Conservation (phyloP, 1,284 basidiomycete species). For the Kwoniella shivajii region DNA sequence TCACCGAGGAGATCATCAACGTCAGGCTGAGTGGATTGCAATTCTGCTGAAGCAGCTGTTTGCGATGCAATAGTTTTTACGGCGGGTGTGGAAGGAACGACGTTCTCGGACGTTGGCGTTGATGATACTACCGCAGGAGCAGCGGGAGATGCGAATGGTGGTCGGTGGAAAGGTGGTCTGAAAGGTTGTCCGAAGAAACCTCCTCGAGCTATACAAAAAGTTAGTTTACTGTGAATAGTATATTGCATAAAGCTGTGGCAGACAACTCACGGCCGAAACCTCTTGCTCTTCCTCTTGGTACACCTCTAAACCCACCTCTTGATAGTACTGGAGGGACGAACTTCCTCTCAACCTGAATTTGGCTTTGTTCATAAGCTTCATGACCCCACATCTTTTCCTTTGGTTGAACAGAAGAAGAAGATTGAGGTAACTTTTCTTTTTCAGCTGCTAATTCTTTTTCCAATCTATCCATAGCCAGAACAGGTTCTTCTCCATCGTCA, state of each 20-base stretch:
- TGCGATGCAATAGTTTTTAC: background rate
- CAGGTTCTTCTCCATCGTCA: conserved; percentile 6
- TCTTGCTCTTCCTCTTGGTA: conserved; percentile 20
- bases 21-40: conserved; percentile 16
- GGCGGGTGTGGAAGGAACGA: background rate
- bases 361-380: conserved; percentile 41
- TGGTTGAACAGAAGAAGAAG: background rate
- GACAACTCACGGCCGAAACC: conserved; percentile 21
- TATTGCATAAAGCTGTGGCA: background rate
- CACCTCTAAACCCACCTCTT: conserved; percentile 13
- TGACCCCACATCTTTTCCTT: conserved; percentile 43
- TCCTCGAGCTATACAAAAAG: conserved; percentile 20
- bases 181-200: conserved; percentile 16
- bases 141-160: background rate
- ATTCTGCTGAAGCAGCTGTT: conserved; percentile 1
- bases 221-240: background rate
- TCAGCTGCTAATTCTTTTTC: conserved; percentile 28
- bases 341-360: conserved; percentile 17
- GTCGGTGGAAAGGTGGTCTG: conserved; percentile 10
- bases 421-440: conserved; percentile 3
- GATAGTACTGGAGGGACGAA: background rate
- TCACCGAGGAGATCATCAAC: conserved; percentile 27
- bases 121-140: background rate
- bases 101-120: background rate
- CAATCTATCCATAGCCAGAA: conserved; percentile 41